Conservation (phyloP, 768 basidiomycete species). For the Mycena maculata region DNA sequence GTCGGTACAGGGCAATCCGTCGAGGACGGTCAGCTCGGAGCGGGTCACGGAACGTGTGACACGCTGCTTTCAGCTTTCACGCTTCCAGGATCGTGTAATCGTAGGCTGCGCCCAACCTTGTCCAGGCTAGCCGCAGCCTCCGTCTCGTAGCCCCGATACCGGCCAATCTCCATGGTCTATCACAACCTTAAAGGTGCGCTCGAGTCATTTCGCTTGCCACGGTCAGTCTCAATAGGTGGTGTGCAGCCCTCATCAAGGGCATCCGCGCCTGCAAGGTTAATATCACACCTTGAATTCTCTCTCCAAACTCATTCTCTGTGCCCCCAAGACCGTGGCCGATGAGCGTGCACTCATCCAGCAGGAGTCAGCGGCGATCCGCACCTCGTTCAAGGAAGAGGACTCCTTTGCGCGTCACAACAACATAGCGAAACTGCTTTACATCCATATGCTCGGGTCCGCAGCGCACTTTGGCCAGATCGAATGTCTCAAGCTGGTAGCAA, state of each 20-base stretch:
- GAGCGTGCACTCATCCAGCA: conserved; percentile 97
- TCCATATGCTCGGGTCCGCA: conserved; percentile 98
- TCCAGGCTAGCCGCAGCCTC: conserved; percentile 20
- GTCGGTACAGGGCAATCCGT: no score
- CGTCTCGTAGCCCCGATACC: not conserved
- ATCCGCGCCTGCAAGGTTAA: conserved; percentile 95
- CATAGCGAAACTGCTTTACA: conserved; percentile 97
- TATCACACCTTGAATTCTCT: conserved; percentile 29
- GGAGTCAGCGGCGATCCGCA: conserved; percentile 96
- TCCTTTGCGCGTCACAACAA: conserved; percentile 95
- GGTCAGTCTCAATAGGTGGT: conserved; percentile 38
- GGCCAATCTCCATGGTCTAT: conserved; percentile 67
- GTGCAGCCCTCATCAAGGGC: conserved; percentile 93
- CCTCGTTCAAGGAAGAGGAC: conserved; percentile 97
- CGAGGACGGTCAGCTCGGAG: no score
- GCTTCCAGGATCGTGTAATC: no score
- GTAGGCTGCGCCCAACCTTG: conserved; percentile 12
- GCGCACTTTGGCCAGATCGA: conserved; percentile 99
- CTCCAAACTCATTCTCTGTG: conserved; percentile 36
- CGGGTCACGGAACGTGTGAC: no score
- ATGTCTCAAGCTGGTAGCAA: conserved; percentile 93
- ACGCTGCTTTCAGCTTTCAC: no score
- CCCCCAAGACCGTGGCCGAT: conserved; percentile 94
- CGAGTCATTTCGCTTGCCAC: not conserved
- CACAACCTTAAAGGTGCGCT: conserved; percentile 84